Base-by-base conservation (phyloP, 257 asterid genomes). In the Lycium ferocissimum region DNA sequence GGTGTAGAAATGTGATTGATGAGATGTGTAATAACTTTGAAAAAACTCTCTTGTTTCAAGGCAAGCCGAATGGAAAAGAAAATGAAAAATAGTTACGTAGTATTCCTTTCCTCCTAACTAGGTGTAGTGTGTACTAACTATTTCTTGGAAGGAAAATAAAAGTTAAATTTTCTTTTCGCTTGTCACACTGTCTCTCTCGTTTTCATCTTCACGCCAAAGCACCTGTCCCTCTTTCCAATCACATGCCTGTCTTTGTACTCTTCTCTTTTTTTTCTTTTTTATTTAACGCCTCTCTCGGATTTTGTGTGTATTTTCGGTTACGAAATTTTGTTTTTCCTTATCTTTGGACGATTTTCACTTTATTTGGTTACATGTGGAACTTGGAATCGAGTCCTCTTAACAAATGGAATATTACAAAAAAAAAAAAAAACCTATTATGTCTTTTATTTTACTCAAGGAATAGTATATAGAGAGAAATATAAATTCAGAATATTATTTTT, bases 151-250 rank as follows among this genome's bases (percentile, higher is more conserved):
- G 38, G 15, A 22, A 72, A 75, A 70, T 18, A 5, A 37, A 22
- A n/a, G 9, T 76, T 78, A 37, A 22, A n/a, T 4, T 76, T 78
- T 3, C 1, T 13, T 26, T 56, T n/a, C 38, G 20, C n/a, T 43
- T 58, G 61, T 84, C 33, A 40, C 15, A 65, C 69, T 14, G 49
- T 63, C 76, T 54, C 78, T 83, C 71, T 81, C 88, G 83, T 86
- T 89, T 86, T 82, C 88, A 84, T 83, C 88, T 82, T 89, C 94
- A 93, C 91, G 92, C 92, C 92, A 90, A 78, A 89, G 93, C 87
- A 93, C 88, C 91, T 91, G 93, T 89, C 91, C 92, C 86, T 90
- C 84, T 86, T 84, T 87, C 88, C 75, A 88, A 86, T 88, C 85
- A 83, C 82, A 78, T 78, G 82, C 18, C 65, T 15, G 33, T 78